Evolutionary conservation across 139 green algal species (phyloP), one percentile per base, ranked within the genome.

Genomic region (Eudorina sp.): DNA sequence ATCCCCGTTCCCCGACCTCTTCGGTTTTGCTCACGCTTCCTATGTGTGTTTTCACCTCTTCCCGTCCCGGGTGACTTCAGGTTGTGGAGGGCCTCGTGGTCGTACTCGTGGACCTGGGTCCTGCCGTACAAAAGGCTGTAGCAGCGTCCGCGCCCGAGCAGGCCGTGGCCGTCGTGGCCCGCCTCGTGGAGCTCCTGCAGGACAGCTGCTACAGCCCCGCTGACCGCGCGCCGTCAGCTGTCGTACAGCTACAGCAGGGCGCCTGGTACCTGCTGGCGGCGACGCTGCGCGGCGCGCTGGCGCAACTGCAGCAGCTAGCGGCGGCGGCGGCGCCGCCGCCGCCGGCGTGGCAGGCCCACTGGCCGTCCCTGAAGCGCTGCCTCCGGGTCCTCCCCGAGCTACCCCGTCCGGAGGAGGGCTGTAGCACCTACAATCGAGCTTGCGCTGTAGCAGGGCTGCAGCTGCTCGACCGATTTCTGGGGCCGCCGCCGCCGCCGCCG

Each of bases 261-360:
- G 77, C 77, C 0, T 84, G 77, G 77, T 84, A 84, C 51, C 77
- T 84, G 36, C 77, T 84, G 34, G 77, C 77, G 0, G 77, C 77
- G 23, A 40, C 77, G 38, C 55, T 84, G 53, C 53, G 77, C 4
- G 77, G 77, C 34, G 38, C 36, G 0, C 23, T 58, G 18, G 31
- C 53, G 51, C n/a, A n/a, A n/a, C n/a, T n/a, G n/a, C n/a, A n/a
- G n/a, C n/a, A n/a, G n/a, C n/a, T n/a, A n/a, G 29, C 75, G 48
- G 48, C 53, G 46, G 75, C 75, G 5, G n/a, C 51, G 16, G 75
- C 6, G 0, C 41, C 8, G n/a, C 46, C n/a, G 1, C 8, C 74
- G 11, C 31, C 46, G 48, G 78, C 11, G 0, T 85, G 78, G 78
- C 14, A 5, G 78, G 78, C 78, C 9, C 40, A 75, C 51, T 55